phyloP scores from a whole-genome alignment of 352 stramenopile species.

The Thraustotheca clavata region DNA sequence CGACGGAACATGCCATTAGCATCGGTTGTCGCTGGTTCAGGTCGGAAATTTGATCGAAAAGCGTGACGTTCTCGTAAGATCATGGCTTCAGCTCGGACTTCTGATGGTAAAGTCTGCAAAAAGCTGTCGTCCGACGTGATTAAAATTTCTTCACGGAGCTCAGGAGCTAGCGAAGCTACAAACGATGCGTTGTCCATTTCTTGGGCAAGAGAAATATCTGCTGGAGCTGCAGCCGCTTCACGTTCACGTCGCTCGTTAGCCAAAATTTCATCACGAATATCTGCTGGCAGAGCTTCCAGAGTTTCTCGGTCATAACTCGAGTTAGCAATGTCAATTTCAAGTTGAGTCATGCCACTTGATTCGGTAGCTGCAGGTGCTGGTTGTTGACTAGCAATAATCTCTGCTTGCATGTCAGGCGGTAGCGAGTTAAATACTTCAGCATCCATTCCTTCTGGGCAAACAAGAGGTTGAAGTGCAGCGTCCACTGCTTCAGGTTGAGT shows the following conservation, averaged over 20 bases:
- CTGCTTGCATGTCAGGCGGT: conserved; percentile 94
- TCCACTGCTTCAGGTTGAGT: conserved; percentile 18
- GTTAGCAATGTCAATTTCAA: conserved; percentile 77
- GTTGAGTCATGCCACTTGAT: conserved; percentile 63
- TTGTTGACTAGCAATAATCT: conserved; percentile 85
- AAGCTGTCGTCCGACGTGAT: conserved; percentile 94
- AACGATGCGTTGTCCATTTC: conserved; percentile 99
- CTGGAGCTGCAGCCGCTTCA: conserved; percentile 58
- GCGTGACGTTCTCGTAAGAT: conserved; percentile 90
- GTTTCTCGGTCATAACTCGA: conserved; percentile 93
- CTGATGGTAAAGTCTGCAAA: conserved; percentile 89
- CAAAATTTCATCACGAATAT: conserved; percentile 96
- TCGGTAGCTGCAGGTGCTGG: conserved; percentile 25
- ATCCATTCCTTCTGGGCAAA: conserved; percentile 94
- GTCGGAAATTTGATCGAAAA: conserved; percentile 30
- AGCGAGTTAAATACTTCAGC: conserved; percentile 94
- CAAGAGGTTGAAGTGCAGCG: conserved; percentile 21
- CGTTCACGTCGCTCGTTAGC: conserved; percentile 93
- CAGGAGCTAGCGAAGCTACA: conserved; percentile 91
- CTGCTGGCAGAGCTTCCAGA: conserved; percentile 92
- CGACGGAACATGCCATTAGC: conserved; percentile 38
- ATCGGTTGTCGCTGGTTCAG: conserved; percentile 30
- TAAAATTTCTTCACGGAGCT: conserved; percentile 95
- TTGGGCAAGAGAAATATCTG: conserved; percentile 92
- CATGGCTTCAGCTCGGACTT: conserved; percentile 93